A percentile compares a stretch with the other conserved stretches of the same genome.
These are phyloP conservation scores for Vigna trinervia DNA, from an alignment of 306 rosid species.

Conservation along the genomic window DNA sequence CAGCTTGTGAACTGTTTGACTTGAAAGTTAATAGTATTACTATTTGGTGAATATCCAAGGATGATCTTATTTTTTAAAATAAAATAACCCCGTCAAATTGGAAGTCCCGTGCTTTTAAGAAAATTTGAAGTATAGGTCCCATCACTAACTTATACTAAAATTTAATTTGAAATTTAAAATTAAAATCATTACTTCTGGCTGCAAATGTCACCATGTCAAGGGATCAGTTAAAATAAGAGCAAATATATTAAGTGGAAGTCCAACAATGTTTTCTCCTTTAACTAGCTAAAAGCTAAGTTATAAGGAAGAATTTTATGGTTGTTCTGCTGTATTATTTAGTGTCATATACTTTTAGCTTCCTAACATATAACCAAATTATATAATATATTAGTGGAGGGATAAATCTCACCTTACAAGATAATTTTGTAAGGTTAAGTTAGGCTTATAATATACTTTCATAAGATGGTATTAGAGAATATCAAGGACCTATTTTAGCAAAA, in stretches of 20 bases:
- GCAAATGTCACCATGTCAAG: neutral
- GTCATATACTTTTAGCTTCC: neutral
- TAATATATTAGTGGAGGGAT: too few relatives aligned
- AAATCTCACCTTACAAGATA: too few relatives aligned
- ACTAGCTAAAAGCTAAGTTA: conserved; percentile 17
- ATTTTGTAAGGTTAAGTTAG: too few relatives aligned
- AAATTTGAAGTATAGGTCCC: conserved; percentile 6
- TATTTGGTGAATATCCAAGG: neutral
- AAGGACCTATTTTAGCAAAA: too few relatives aligned
- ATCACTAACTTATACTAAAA: neutral
- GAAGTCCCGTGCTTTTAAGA: conserved; percentile 12
- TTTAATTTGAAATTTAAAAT: neutral
- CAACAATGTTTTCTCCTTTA: conserved; percentile 2
- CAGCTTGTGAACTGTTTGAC: neutral
- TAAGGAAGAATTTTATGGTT: conserved; percentile 27
- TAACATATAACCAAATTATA: neutral
- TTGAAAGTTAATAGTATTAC: conserved; percentile 1
- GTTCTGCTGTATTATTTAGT: conserved; percentile 19
- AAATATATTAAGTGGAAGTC: conserved; percentile 7
- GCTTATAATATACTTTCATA: too few relatives aligned
- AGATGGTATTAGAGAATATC: too few relatives aligned
- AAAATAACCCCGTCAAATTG: neutral
- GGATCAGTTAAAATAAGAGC: conserved; percentile 17
- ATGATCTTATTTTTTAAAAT: neutral
- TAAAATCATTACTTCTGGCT: neutral